Conservation (phyloP, 352 stramenopile genomes). For the Thraustochytrium sp. region DNA sequence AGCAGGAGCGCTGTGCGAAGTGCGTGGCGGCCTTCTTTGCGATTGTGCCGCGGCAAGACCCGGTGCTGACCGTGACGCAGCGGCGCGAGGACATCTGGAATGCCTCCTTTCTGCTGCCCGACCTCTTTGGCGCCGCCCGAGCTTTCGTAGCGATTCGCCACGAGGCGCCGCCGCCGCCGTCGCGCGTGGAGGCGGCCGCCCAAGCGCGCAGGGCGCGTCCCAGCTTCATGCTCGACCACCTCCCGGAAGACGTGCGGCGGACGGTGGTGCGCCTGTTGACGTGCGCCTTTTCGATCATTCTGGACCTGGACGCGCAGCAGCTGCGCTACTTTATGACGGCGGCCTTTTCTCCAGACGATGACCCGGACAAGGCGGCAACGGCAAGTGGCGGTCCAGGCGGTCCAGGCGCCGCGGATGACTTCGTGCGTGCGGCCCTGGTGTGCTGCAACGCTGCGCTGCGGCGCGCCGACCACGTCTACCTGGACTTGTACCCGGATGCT, state of each 20-base stretch:
- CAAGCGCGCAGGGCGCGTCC: background rate
- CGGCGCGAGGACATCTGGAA: constrained; percentile 12
- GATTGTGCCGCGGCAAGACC: background rate
- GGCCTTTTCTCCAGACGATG: background rate
- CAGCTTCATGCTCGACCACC: background rate
- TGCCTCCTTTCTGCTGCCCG: background rate
- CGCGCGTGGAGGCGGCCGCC: background rate
- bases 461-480: too few species aligned
- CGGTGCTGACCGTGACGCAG: background rate
- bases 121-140: background rate
- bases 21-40: background rate
- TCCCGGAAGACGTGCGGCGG: background rate
- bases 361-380: background rate
- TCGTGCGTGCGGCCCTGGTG: background rate
- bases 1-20: background rate
- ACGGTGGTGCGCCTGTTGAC: background rate
- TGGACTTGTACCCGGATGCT: background rate
- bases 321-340: background rate
- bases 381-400: background rate
- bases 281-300: background rate
- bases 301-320: background rate
- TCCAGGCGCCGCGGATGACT: background rate
- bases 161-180: background rate
- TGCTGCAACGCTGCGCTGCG: background rate
- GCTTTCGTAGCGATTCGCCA: background rate